Base-by-base conservation (phyloP, 371 early-diverging fungal genomes). In the Parasitella parasitica region DNA sequence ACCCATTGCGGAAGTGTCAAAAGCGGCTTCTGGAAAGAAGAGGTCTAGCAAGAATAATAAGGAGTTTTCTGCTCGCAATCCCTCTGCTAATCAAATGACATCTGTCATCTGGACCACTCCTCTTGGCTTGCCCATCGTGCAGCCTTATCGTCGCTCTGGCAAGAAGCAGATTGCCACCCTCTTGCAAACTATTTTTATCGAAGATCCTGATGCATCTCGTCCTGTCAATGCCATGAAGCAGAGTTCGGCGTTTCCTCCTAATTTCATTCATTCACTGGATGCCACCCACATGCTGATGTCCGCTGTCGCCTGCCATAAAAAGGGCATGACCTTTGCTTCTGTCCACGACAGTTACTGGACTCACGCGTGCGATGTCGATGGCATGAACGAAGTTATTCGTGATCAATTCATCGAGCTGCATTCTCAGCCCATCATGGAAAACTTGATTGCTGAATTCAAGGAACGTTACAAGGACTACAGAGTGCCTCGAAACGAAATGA, bases 311-410 rank as follows among this genome's bases (percentile, higher is more conserved):
- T 97, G 97, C 76, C 85, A 93, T 36, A 76, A 82, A 39, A 82
- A 84, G 24, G 90, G 89, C 11, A 69, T 97, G 68, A 78, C 86
- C 1, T 98, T 97, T 83, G 96, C 98, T 0, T 87, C 97, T 5
- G 99, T 98, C 18, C 99, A 98, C 78, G 99, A 98, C 75, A 94
- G 94, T 68, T 98, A 94, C 77, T 98, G 99, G 99, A 97, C 98
- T 0, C 99, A 98, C 64, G 95, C 98, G 0, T 87, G 88, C 66
- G 94, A 95, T 75, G 90, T 96, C 0, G 92, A 95, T 70, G 70
- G 57, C 26, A 94, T 98, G 96, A 90, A 90, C 71, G 71, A 69
- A 55, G 84, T 95, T 12, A 78, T 98, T 41, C 90, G 97, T 48
- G 91, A 96, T 49, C 89, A 94, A 67, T 98, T 98, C 75, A 91